Percentiles rank a stretch among this genome's conserved stretches.
These are phyloP conservation scores for Adansonia madagascariensis DNA, from an alignment of 441 rosid genomes.

Conservation along the genomic window DNA sequence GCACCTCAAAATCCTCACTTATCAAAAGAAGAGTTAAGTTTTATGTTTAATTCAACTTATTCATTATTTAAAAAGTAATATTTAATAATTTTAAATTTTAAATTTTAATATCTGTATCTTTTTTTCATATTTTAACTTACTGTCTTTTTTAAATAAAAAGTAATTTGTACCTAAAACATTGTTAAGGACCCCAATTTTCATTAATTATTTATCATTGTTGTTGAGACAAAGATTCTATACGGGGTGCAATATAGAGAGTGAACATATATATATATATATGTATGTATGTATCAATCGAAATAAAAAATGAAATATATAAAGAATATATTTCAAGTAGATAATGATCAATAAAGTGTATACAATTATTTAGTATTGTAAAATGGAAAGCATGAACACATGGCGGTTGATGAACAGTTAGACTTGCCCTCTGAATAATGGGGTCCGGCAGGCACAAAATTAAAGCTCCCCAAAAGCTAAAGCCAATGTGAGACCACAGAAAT, in stretches of 20 bases:
- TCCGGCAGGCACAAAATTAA: neutral
- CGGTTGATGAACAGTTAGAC: conserved; percentile 16
- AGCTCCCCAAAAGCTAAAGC: neutral
- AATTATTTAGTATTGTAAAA: neutral
- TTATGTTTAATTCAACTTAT: too few relatives aligned
- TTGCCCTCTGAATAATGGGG: conserved; percentile 10
- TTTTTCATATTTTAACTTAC: too few relatives aligned
- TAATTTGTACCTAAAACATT: neutral
- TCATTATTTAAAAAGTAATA: too few relatives aligned
- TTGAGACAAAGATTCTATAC: conserved; percentile 17
- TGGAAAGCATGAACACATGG: conserved; percentile 15
- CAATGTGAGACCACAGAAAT: neutral
- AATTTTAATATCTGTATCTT: too few relatives aligned
- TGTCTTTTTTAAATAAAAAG: neutral
- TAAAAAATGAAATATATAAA: neutral
- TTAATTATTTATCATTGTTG: neutral
- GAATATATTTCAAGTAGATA: neutral
- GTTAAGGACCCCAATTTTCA: neutral
- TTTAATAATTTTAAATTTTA: too few relatives aligned
- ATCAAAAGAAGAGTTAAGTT: too few relatives aligned
- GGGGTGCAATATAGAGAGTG: neutral
- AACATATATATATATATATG: neutral
- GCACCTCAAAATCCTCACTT: too few relatives aligned
- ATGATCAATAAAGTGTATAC: neutral
- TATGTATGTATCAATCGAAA: neutral